Conservation (phyloP, 768 basidiomycete genomes). For the Lentinula guzmanii region DNA sequence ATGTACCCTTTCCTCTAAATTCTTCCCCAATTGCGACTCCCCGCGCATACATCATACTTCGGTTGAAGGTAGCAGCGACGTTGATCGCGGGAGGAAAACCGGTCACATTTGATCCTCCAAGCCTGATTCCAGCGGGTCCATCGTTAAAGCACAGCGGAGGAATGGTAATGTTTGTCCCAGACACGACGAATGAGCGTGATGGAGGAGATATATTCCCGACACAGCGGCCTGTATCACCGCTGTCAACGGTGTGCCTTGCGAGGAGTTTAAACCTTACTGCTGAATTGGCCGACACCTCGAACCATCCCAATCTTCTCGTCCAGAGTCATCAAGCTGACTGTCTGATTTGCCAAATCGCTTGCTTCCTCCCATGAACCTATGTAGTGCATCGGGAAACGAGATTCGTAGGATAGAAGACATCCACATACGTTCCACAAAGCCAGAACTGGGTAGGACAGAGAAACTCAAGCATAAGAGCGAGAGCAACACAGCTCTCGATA, state of each 20-base stretch:
- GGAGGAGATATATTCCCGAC: conserved; percentile 37
- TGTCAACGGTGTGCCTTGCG: not conserved
- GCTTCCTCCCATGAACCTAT: conserved; percentile 43
- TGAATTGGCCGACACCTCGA: conserved; percentile 39
- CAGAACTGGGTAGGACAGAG: not conserved
- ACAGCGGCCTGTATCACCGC: conserved; percentile 31
- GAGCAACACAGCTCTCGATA: not conserved
- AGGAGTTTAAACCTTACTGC: conserved; percentile 21
- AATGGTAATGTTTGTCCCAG: conserved; percentile 16
- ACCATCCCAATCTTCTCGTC: conserved; percentile 42
- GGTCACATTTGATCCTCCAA: conserved; percentile 33
- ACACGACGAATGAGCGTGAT: conserved; percentile 18
- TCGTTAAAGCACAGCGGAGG: conserved; percentile 44
- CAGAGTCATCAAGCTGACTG: conserved; percentile 32
- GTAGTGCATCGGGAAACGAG: not conserved
- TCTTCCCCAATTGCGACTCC: conserved; percentile 63
- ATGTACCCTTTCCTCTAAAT: conserved; percentile 55
- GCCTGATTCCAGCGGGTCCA: conserved; percentile 34
- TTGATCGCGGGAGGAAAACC: conserved; percentile 58
- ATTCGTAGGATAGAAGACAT: not conserved
- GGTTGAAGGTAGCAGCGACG: conserved; percentile 45
- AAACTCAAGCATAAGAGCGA: not conserved
- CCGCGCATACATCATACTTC: conserved; percentile 55
- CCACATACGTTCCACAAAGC: conserved; percentile 1
- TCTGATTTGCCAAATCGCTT: conserved; percentile 28